Evolutionary conservation across 768 basidiomycete species (phyloP).

Genomic region (Pleurotus tuber-regium): DNA sequence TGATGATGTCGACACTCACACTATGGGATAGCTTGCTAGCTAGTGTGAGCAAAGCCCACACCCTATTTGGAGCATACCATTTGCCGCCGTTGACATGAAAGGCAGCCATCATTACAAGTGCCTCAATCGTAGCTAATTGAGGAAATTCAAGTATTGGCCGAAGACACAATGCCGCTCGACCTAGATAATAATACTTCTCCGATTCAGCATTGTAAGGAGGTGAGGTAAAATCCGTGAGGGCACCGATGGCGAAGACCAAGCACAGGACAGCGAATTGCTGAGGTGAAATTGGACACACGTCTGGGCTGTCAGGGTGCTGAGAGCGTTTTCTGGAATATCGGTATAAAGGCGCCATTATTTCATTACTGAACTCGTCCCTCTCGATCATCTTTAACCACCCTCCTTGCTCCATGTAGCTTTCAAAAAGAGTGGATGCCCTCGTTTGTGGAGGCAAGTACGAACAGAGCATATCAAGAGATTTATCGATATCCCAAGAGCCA

Average conservation of each 20-base stretch:
- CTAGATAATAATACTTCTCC: constrained; percentile 57
- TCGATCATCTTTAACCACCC: no score
- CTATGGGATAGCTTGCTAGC: constrained; percentile 62
- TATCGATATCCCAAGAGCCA: no score
- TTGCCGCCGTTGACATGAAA: constrained; percentile 57
- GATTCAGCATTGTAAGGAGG: constrained; percentile 56
- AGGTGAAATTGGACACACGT: constrained; percentile 19
- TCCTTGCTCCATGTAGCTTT: no score
- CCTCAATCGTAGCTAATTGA: constrained; percentile 53
- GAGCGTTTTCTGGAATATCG: no score
- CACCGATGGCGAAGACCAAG: constrained; percentile 61
- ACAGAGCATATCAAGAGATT: no score
- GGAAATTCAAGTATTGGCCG: constrained; percentile 52
- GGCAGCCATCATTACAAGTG: constrained; percentile 54
- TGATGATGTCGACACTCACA: constrained; percentile 39
- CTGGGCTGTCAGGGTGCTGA: constrained; percentile 7
- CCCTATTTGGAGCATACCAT: constrained; percentile 44
- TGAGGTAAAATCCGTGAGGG: constrained; percentile 49
- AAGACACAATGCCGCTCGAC: constrained; percentile 51
- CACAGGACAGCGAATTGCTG: constrained; percentile 55
- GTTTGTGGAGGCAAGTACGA: no score
- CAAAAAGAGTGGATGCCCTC: no score
- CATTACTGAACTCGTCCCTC: no score
- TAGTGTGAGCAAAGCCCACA: constrained; percentile 53
- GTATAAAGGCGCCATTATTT: no score